A percentile compares a stretch with the other conserved stretches of the same genome.
phyloP scores from a whole-genome alignment of 1,284 basidiomycete genomes.

The Puccinia hordei region DNA sequence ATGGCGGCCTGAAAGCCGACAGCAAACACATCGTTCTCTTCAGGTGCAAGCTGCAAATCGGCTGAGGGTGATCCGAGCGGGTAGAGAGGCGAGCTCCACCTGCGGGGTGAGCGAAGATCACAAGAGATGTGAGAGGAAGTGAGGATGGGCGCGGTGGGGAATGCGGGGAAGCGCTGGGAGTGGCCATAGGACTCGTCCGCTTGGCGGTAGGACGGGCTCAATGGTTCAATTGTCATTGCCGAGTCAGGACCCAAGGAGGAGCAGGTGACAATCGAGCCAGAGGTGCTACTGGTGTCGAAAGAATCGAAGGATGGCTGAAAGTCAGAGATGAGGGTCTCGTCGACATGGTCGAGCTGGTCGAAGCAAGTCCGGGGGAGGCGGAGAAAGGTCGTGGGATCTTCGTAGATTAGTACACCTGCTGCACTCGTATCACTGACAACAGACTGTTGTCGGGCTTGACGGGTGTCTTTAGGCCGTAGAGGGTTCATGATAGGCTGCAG shows the following conservation, averaged over 20 bases:
- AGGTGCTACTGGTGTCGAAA: conserved; percentile 5
- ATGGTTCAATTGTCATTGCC: neutral
- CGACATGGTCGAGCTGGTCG: neutral
- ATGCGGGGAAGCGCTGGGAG: neutral
- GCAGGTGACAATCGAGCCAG: conserved; percentile 2
- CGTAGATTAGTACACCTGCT: neutral
- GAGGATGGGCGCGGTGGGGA: conserved; percentile 3
- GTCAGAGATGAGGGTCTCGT: neutral
- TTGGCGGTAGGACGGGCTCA: neutral
- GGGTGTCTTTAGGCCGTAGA: neutral
- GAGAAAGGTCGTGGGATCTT: neutral
- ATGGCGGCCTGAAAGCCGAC: conserved; percentile 21
- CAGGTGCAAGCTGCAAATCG: neutral
- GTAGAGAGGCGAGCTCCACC: neutral
- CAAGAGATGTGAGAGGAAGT: neutral
- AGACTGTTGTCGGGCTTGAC: neutral
- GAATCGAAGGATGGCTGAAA: conserved; percentile 6
- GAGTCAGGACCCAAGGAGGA: conserved; percentile 3
- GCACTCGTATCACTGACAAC: neutral
- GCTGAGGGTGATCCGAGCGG: neutral
- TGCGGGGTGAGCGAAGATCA: neutral
- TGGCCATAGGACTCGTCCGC: neutral
- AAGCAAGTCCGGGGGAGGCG: neutral
- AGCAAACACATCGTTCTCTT: conserved; percentile 40
- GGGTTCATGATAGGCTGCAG: neutral